These are phyloP conservation scores for Psidium friedrichsthalianum DNA, from an alignment of 345 rosid species.

Conservation along the genomic window DNA sequence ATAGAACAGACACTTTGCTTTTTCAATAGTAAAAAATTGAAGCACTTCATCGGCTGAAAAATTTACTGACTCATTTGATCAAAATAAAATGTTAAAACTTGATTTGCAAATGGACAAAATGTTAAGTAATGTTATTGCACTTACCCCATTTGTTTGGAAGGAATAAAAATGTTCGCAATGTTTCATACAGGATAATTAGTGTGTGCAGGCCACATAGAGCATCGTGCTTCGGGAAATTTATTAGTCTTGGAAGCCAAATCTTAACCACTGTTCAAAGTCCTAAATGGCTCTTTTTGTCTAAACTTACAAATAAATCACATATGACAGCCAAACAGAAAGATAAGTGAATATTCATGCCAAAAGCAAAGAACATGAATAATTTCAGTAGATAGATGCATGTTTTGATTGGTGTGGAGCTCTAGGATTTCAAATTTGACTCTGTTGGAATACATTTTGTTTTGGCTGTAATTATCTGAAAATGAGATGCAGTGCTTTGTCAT, in stretches of 20 bases:
- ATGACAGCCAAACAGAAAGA: background rate
- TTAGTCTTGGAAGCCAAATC: too few relatives aligned
- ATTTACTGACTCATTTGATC: background rate
- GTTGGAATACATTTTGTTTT: background rate
- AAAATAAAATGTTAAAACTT: fast-evolving
- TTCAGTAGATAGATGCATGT: background rate
- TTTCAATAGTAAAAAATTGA: background rate
- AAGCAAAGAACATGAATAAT: background rate
- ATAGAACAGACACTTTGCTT: background rate
- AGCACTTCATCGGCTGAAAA: too few relatives aligned
- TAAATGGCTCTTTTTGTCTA: too few relatives aligned
- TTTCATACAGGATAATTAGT: too few relatives aligned
- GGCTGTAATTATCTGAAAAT: background rate
- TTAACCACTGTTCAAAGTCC: too few relatives aligned
- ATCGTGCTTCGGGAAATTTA: too few relatives aligned
- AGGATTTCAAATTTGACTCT: background rate
- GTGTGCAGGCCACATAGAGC: too few relatives aligned
- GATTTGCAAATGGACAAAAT: background rate
- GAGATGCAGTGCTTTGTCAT: fast-evolving
- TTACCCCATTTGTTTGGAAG: background rate
- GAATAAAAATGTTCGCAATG: too few relatives aligned
- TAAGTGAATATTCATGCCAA: background rate
- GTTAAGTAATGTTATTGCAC: background rate
- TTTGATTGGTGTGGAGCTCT: background rate
- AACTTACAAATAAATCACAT: too few relatives aligned